Base-by-base conservation (phyloP, 768 basidiomycete genomes). In the Suillus fuscotomentosus region DNA sequence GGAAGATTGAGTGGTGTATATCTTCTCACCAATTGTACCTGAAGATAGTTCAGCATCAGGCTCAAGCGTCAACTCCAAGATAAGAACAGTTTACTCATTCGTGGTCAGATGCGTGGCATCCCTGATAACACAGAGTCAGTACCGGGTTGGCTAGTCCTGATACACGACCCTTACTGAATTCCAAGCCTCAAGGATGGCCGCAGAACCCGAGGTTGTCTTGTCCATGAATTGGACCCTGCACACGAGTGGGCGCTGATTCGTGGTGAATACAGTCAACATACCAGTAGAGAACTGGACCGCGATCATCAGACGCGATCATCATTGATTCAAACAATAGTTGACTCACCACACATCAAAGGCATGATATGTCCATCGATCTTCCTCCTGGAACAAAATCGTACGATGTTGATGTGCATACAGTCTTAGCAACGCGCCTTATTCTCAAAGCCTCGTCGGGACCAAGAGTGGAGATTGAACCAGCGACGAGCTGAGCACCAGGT, bases 211-310 rank as follows among this genome's bases (percentile, higher is more conserved):
- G 2, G 88, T 89, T 2, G 84, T 87, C 76, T 88, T 88, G 68
- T 88, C 88, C 85, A 88, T 88, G 65, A 84, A 88, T 70, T 88
- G 87, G n/a, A 89, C 82, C 82, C 87, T 84, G 65, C 31, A 17
- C n/a, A 24, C 2, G 47, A 47, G 31, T 61, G 31, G 20, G 42
- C 3, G 17, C 39, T 41, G 38, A 31, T 34, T 27, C 3, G 17
- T 6, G 5, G 11, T 62, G 39, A 27, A 61, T n/a, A 17, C 39
- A 53, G 9, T 45, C 13, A 11, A 14, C 77, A 15, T 67, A 86
- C 83, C 80, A 83, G 68, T 84, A 86, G 51, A 85, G 78, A 42
- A 78, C 85, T 84, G 60, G 56, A 64, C 20, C 3, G 27, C n/a
- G 3, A 45, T 41, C 13, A 15, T 34, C 22, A 47, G 3, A 62